These are phyloP conservation scores for Saraca asoca DNA, from an alignment of 331 rosid genomes.

Conservation along the genomic window DNA sequence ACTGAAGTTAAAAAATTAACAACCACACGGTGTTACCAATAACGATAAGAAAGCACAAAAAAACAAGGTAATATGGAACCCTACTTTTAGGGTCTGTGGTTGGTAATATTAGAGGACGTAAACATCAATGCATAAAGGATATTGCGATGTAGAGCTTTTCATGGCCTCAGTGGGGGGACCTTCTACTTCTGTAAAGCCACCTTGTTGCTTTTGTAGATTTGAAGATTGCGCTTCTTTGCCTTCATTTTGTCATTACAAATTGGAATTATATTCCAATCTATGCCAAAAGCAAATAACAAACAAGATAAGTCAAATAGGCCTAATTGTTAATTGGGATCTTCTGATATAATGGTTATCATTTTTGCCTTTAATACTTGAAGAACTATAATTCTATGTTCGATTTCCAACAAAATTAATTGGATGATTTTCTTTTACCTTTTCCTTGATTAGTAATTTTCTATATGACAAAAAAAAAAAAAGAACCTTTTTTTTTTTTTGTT, in stretches of 20 bases:
- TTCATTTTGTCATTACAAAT: slow-evolving; percentile 12
- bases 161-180: slow-evolving; percentile 70
- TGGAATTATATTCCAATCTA: slow-evolving; percentile 8
- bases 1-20: slow-evolving; percentile 36
- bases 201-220: slow-evolving; percentile 51
- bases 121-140: slow-evolving; percentile 59
- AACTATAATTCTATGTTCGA: too few species aligned
- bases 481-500: too few species aligned
- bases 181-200: slow-evolving; percentile 48
- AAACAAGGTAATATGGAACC: slow-evolving; percentile 54
- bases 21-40: slow-evolving; percentile 28
- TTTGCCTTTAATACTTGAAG: too few species aligned
- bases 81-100: slow-evolving; percentile 69
- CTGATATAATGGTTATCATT: too few species aligned
- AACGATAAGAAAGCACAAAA: slow-evolving; percentile 53
- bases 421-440: too few species aligned
- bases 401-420: too few species aligned
- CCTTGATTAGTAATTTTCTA: too few species aligned
- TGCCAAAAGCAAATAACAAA: slow-evolving; percentile 13
- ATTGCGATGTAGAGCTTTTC: slow-evolving; percentile 56
- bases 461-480: too few species aligned
- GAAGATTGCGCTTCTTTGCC: slow-evolving; percentile 48
- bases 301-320: slow-evolving; percentile 11
- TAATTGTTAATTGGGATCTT: too few species aligned
- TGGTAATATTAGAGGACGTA: slow-evolving; percentile 55